Evolutionary conservation across 768 basidiomycete species (phyloP), one percentile per base, ranked within the genome.

Genomic region (Collybia mongolica): DNA sequence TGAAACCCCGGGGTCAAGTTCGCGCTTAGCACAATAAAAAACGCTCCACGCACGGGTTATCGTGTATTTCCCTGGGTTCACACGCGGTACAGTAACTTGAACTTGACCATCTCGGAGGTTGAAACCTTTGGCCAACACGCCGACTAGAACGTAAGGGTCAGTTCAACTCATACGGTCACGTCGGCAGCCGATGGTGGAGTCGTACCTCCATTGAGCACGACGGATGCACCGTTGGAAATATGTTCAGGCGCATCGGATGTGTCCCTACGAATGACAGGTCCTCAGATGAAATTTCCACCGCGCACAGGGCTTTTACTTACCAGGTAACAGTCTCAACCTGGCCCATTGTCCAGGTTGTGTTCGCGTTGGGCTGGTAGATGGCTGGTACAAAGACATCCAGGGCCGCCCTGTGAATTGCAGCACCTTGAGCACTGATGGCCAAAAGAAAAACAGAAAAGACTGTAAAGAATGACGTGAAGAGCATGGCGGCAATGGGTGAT

Each of bases 161-260:
- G 24, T 32, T 7, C 3, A 11, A 26, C 24, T 24, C 5, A 17
- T 43, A 20, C 11, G 11, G 11, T 32, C 32, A 32, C 14, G 11
- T 26, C 15, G 24, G 48, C 6, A 18, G 26, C 17, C 17, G 17
- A 11, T 26, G 8, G 17, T 29, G 2, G 12, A 28, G 19, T 45
- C 69, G 49, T 54, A 71, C 71, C 60, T n/a, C 57, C 45, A 52
- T 67, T 60, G 52, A 71, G 57, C 14, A 58, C 48, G 24, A 71
- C 65, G 40, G 58, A 60, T 22, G 66, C 65, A 19, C 59, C 58
- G 57, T 79, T 79, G 22, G 77, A 76, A 52, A 77, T 75, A 17
- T 69, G 55, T 6, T 32, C 53, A 0, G 77, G 77, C 0, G 71
- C 67, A 46, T 72, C 56, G 11, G 70, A 58, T 0, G 69, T 67